Evolutionary conservation across 257 asterid species (phyloP), one percentile per base, ranked within the genome.

Genomic region (Fraxinus excelsior): DNA sequence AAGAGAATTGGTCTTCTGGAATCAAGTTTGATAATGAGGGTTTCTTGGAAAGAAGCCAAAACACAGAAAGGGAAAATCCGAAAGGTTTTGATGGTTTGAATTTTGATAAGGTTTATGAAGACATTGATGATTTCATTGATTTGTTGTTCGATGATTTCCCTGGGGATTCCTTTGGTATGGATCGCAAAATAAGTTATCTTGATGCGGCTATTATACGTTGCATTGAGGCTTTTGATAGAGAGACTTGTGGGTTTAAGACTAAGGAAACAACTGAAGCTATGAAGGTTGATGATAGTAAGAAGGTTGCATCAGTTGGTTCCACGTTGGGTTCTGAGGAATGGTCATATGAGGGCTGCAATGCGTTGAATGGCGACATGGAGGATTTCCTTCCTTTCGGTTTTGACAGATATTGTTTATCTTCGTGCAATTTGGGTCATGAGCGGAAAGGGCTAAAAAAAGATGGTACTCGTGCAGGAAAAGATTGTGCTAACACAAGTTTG

Each of bases 41-140:
- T 76, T 67, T 79, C 25, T 58, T 38, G 75, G 84, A 77, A 78
- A 84, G 67, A 40, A 42, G 44, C 31, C 53, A 69, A 28, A 85
- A 76, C 78, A 46, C 1, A 56, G 73, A 66, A 49, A 31, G 53
- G 14, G 73, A 53, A 70, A 78, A 70, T 51, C 73, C 76, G 71
- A 71, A 80, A 56, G 76, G 82, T 53, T 80, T 76, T 69, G 83
- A 74, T 51, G 81, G 64, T 76, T 82, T 62, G 62, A 78, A 74
- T 82, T 51, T 74, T 72, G 91, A 83, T 81, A 87, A 76, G 77
- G 76, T 32, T 78, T 72, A 72, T 74, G 83, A 66, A 28, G 86
- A 88, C 81, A 79, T 90, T 71, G 91, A 69, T 83, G 89, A 86
- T 37, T 31, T 31, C 32, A 31, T 31, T 31, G 0, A 31, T 31